These are phyloP conservation scores for Phaffomyces antillensis DNA, from an alignment of 805 yeast genomes.

Conservation along the genomic window DNA sequence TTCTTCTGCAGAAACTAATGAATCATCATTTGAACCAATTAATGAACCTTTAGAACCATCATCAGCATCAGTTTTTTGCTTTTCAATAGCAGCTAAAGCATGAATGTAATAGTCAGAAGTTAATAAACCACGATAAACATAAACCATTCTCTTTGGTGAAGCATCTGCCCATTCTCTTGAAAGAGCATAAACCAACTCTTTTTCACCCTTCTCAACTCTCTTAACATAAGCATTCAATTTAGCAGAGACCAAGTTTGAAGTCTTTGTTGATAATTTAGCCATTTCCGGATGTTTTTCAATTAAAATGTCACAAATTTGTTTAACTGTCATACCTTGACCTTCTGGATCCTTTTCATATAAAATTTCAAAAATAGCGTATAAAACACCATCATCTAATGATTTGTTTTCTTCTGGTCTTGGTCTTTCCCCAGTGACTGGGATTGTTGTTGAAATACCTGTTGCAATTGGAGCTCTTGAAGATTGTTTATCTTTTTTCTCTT, in stretches of 20 bases:
- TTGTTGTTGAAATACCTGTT: conserved; percentile 69
- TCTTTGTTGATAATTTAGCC: conserved; percentile 73
- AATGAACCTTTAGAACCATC: neutral
- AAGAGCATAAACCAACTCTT: conserved; percentile 61
- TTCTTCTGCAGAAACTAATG: conserved; percentile 19
- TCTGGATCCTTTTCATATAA: conserved; percentile 61
- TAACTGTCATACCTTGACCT: conserved; percentile 82
- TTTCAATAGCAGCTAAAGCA: conserved; percentile 58
- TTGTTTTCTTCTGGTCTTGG: conserved; percentile 63
- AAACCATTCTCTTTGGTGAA: conserved; percentile 83
- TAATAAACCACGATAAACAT: conserved; percentile 72
- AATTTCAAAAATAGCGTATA: conserved; percentile 68
- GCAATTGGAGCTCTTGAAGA: conserved; percentile 31
- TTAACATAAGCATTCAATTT: conserved; percentile 80
- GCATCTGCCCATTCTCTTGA: conserved; percentile 91
- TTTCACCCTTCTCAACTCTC: conserved; percentile 78
- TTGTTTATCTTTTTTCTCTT: conserved; percentile 16
- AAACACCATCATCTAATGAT: conserved; percentile 67
- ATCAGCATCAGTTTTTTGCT: conserved; percentile 29
- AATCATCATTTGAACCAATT: neutral
- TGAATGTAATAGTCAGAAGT: conserved; percentile 70
- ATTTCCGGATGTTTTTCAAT: conserved; percentile 74
- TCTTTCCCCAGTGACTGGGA: conserved; percentile 72
- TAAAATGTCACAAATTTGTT: conserved; percentile 74
- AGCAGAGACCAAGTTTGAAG: conserved; percentile 76